A percentile compares a stretch with the other conserved stretches of the same genome.
Evolutionary conservation across 2,329 filamentous ascomycete species (phyloP).

Genomic region (Cladosporium cucumerinum): DNA sequence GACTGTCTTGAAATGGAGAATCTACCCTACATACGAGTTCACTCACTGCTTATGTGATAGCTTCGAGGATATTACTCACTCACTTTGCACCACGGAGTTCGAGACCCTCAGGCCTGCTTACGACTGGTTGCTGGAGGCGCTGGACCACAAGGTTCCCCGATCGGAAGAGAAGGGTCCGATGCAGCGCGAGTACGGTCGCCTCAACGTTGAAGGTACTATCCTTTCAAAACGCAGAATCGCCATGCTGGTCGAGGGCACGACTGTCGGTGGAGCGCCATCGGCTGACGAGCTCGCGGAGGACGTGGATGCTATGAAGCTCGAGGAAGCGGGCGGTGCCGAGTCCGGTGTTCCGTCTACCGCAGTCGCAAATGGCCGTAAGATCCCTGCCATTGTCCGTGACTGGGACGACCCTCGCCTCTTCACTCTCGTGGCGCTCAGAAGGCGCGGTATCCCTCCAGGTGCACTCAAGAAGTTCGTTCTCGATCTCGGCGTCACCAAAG

Average conservation of each 20-base stretch:
- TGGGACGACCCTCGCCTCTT: constrained; percentile 93
- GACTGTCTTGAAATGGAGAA: constrained; percentile 80
- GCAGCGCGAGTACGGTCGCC: constrained; percentile 81
- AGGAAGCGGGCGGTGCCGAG: constrained; percentile 40
- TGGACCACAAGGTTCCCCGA: constrained; percentile 72
- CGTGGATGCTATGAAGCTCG: constrained; percentile 41
- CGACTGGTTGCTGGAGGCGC: constrained; percentile 79
- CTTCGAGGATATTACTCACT: constrained; percentile 88
- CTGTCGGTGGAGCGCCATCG: constrained; percentile 30
- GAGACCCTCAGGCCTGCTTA: constrained; percentile 81
- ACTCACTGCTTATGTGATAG: constrained; percentile 83
- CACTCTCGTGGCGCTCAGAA: constrained; percentile 77
- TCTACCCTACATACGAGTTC: constrained; percentile 94
- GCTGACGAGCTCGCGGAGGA: constrained; percentile 27
- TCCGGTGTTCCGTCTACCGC: constrained; percentile 25
- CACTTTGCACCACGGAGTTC: constrained; percentile 90
- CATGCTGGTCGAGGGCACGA: constrained; percentile 69
- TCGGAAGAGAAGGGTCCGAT: constrained; percentile 61
- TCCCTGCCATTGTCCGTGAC: constrained; percentile 63
- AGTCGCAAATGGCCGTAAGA: constrained; percentile 27
- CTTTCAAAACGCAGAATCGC: constrained; percentile 82
- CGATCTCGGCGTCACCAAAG: constrained; percentile 85
- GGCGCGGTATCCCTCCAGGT: constrained; percentile 81
- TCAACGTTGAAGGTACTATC: constrained; percentile 80
- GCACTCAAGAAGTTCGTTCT: constrained; percentile 87